These are phyloP conservation scores for Globisporangium parvum DNA, from an alignment of 352 stramenopile species.

Conservation along the genomic window DNA sequence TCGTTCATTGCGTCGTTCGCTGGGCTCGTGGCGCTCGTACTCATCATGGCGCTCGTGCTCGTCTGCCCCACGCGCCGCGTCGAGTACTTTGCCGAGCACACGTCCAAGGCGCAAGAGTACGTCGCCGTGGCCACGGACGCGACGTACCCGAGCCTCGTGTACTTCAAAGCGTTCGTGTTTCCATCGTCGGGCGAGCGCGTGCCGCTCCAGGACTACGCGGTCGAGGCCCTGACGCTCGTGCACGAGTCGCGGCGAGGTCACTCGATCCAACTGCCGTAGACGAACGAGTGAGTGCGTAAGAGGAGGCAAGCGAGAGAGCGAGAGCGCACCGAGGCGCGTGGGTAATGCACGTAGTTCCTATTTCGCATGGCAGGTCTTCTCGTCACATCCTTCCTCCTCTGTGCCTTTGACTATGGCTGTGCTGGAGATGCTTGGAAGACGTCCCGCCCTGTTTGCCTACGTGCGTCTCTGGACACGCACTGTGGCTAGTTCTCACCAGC, in stretches of 20 bases:
- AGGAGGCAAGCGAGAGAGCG: too few species aligned
- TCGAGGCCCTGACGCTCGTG: slow-evolving; percentile 9
- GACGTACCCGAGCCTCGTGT: slow-evolving; percentile 21
- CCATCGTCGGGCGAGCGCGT: slow-evolving; percentile 2
- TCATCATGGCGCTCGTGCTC: slow-evolving; percentile 20
- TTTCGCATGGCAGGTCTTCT: too few species aligned
- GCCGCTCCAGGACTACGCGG: background rate
- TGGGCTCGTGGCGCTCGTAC: slow-evolving; percentile 18
- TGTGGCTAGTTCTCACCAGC: slow-evolving; percentile 37
- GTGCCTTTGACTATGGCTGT: too few species aligned
- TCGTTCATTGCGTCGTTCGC: slow-evolving; percentile 28
- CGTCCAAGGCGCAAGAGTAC: slow-evolving; percentile 16
- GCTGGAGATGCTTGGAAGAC: too few species aligned
- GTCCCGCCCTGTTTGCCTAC: slow-evolving; percentile 5
- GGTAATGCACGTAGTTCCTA: background rate
- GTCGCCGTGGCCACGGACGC: slow-evolving; percentile 18
- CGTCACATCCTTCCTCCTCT: background rate
- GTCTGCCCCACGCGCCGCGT: slow-evolving; percentile 19
- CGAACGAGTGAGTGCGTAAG: too few species aligned
- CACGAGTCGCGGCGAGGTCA: slow-evolving; percentile 1
- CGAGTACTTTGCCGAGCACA: slow-evolving; percentile 23
- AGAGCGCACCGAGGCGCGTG: background rate
- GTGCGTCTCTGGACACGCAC: too few species aligned
- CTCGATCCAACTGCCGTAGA: slow-evolving; percentile 2
- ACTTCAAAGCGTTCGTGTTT: slow-evolving; percentile 23